These are phyloP conservation scores for Blepharisma undulans DNA, from an alignment of 169 alveolate genomes.

Conservation along the genomic window DNA sequence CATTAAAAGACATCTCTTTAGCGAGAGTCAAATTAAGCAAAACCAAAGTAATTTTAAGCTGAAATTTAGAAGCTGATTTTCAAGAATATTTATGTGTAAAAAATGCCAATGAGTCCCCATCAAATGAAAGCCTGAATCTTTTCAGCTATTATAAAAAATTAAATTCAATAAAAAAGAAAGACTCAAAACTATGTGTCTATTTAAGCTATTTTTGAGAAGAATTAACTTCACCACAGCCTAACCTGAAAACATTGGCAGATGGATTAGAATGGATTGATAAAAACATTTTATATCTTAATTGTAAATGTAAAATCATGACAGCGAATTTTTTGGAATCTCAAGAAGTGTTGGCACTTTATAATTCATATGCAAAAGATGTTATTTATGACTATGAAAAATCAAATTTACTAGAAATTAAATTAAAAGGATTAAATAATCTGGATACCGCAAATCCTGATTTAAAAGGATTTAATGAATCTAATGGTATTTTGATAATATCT, in stretches of 20 bases:
- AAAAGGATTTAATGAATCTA: background rate
- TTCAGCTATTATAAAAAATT: background rate
- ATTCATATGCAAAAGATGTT: background rate
- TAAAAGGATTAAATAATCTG: background rate
- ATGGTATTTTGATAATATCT: constrained; percentile 10
- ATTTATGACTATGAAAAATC: background rate
- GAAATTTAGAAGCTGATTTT: background rate
- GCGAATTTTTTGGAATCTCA: background rate
- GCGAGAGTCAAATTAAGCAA: background rate
- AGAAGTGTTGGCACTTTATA: background rate
- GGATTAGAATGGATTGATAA: background rate
- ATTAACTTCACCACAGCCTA: background rate
- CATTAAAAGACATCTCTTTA: background rate
- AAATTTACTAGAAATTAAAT: background rate
- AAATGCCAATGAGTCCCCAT: background rate
- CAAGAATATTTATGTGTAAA: background rate
- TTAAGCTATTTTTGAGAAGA: background rate
- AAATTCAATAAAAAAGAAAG: background rate
- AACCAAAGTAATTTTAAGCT: background rate
- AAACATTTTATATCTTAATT: background rate
- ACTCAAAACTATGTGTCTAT: background rate
- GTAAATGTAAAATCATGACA: background rate
- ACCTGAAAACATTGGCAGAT: background rate
- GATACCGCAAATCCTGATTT: background rate
- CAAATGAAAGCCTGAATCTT: background rate